Percentiles rank a stretch among this genome's conserved stretches.
phyloP scores from a whole-genome alignment of 164 flowering plant genomes.

The Akebia trifoliata region DNA sequence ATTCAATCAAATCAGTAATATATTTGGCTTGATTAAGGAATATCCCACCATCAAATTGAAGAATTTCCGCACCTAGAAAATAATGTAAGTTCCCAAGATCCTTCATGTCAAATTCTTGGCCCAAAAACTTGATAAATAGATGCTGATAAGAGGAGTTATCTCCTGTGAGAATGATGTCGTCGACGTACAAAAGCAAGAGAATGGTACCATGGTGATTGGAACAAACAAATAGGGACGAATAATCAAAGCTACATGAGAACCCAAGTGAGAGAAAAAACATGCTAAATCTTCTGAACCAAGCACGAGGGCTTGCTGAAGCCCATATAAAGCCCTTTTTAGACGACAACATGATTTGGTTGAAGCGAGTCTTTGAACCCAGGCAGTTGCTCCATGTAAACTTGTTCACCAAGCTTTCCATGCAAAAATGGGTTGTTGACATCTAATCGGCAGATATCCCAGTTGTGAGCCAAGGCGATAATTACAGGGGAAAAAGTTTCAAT shows the following conservation, averaged over 20 bases:
- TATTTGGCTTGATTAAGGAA: background rate
- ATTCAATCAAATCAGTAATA: too few relatives aligned
- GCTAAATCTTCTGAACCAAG: background rate
- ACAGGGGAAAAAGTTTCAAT: too few relatives aligned
- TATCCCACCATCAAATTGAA: background rate
- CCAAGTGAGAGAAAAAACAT: background rate
- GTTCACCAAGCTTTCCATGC: background rate
- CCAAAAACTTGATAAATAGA: too few relatives aligned
- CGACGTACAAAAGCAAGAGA: too few relatives aligned
- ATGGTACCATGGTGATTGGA: background rate
- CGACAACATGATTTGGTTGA: background rate
- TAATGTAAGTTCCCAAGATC: too few relatives aligned
- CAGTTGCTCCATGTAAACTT: background rate
- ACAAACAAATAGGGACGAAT: slow-evolving; percentile 4
- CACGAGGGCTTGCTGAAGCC: background rate
- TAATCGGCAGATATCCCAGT: background rate
- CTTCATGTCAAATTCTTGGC: too few relatives aligned
- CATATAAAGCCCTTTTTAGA: background rate
- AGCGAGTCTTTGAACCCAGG: background rate
- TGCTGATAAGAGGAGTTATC: background rate
- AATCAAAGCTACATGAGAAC: background rate
- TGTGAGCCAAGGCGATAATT: background rate
- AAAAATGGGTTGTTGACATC: slow-evolving; percentile 7
- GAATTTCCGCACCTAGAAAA: background rate
- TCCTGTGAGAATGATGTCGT: too few relatives aligned